Conservation (phyloP, 2,329 filamentous ascomycete genomes). For the Chaetomiaceae sp. region DNA sequence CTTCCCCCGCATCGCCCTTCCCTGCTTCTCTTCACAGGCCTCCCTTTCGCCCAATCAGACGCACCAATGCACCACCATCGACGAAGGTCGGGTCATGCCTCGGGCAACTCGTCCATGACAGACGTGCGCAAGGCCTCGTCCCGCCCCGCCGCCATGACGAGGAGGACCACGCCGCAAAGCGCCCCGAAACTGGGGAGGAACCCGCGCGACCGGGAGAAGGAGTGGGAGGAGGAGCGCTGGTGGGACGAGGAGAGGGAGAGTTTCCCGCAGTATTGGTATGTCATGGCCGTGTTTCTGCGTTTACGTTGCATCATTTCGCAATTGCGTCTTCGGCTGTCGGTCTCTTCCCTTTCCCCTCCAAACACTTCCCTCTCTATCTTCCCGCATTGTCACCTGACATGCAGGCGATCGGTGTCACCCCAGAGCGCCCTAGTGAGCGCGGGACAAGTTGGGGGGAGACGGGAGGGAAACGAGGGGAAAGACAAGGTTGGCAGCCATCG, state of each 20-base stretch:
- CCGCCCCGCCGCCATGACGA: constrained; percentile 39
- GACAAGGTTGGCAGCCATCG: background rate
- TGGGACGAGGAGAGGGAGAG: constrained; percentile 55
- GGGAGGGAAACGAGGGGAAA: background rate
- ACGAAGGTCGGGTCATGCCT: constrained; percentile 50
- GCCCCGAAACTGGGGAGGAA: constrained; percentile 46
- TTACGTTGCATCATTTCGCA: constrained; percentile 13
- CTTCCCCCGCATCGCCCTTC: constrained; percentile 11
- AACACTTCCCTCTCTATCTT: constrained; percentile 23
- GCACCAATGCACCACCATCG: constrained; percentile 50
- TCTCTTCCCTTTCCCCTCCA: constrained; percentile 17
- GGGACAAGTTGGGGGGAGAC: constrained; percentile 15
- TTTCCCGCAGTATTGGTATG: constrained; percentile 61
- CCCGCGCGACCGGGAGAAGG: constrained; percentile 45
- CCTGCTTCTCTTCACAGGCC: constrained; percentile 4
- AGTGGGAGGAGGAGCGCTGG: constrained; percentile 43
- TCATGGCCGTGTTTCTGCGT: constrained; percentile 25
- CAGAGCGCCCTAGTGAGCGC: constrained; percentile 12
- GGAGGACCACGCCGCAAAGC: constrained; percentile 36
- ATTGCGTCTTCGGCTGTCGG: constrained; percentile 4
- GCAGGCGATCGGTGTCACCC: constrained; percentile 23
- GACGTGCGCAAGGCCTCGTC: constrained; percentile 45
- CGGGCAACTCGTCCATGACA: constrained; percentile 47
- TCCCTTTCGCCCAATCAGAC: constrained; percentile 20
- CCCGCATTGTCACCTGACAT: constrained; percentile 30